Conservation (phyloP, 2,329 filamentous ascomycete species). For the Hortaea werneckii region DNA sequence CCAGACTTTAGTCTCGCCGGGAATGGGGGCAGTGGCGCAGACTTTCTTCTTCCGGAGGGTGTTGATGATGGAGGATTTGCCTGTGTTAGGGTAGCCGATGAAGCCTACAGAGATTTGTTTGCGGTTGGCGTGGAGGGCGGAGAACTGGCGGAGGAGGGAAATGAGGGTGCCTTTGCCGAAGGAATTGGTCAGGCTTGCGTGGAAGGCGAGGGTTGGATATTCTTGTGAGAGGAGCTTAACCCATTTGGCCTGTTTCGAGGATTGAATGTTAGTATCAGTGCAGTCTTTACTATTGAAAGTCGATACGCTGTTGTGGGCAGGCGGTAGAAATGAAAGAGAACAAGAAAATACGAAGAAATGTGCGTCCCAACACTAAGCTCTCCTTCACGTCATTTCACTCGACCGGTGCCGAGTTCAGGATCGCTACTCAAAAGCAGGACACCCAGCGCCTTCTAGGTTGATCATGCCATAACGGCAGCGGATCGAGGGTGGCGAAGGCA, state of each 20-base stretch:
- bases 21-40: constrained; percentile 85
- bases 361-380: constrained; percentile 99
- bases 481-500: constrained; percentile 56
- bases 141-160: constrained; percentile 84
- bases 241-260: constrained; percentile 98
- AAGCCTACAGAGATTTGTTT: constrained; percentile 93
- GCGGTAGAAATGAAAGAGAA: too few relatives aligned
- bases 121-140: constrained; percentile 72
- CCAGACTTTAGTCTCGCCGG: constrained; percentile 96
- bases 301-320: too few relatives aligned
- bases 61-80: constrained; percentile 96
- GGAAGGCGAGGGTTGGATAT: constrained; percentile 88
- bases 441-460: constrained; percentile 57
- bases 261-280: too few relatives aligned
- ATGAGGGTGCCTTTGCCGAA: constrained; percentile 96
- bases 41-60: constrained; percentile 90
- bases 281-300: too few relatives aligned
- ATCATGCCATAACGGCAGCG: constrained; percentile 79
- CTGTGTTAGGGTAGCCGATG: constrained; percentile 84
- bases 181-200: constrained; percentile 87
- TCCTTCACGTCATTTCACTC: constrained; percentile 60
- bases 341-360: constrained; percentile 46
- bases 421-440: constrained; percentile 95
- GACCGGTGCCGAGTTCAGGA: constrained; percentile 53
- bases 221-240: constrained; percentile 80